Conservation (phyloP, 1,284 basidiomycete genomes). For the Polyporus tsugae region DNA sequence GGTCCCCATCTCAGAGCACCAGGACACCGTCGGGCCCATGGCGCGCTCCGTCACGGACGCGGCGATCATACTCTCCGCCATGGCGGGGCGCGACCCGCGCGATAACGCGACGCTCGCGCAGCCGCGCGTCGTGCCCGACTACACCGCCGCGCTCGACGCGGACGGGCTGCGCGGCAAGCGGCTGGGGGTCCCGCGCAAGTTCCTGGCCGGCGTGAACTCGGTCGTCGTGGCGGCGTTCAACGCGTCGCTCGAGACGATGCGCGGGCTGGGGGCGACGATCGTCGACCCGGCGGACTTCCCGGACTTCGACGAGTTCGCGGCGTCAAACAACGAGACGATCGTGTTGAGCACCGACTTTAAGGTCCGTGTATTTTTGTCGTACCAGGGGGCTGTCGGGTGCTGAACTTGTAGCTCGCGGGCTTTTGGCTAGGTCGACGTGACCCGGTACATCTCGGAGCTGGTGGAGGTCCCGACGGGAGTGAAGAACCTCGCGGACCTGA, state of each 20-base stretch:
- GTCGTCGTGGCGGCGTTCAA: constrained; percentile 46
- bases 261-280: constrained; percentile 49
- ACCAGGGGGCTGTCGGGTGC: neutral
- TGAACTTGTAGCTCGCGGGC: neutral
- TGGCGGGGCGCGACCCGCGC: constrained; percentile 53
- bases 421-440: constrained; percentile 44
- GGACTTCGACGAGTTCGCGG: constrained; percentile 44
- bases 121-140: constrained; percentile 49
- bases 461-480: constrained; percentile 47
- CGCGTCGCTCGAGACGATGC: constrained; percentile 47
- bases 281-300: constrained; percentile 53
- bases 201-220: constrained; percentile 35
- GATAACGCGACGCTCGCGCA: constrained; percentile 55
- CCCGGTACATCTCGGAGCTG: constrained; percentile 45
- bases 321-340: constrained; percentile 42
- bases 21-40: constrained; percentile 61
- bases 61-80: constrained; percentile 50
- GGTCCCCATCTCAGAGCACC: constrained; percentile 58
- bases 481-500: constrained; percentile 49
- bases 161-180: constrained; percentile 48
- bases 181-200: constrained; percentile 50
- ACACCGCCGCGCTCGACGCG: constrained; percentile 45
- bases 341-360: constrained; percentile 53
- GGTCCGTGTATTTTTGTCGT: constrained; percentile 33
- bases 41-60: constrained; percentile 55